These are phyloP conservation scores for Citrus inodora DNA, from an alignment of 345 rosid species.

Conservation along the genomic window DNA sequence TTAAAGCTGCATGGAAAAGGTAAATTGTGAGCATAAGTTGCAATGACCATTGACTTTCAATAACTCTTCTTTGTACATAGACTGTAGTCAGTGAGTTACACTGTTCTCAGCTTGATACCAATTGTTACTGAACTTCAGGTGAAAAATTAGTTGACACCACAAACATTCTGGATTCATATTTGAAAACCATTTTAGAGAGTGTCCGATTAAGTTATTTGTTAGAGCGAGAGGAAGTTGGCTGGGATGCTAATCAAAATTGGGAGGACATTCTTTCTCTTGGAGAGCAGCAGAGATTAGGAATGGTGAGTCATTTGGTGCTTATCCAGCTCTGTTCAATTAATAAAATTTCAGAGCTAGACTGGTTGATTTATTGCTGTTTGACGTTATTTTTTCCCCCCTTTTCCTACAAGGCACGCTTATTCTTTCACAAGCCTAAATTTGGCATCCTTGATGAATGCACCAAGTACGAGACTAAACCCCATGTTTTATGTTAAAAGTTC, in stretches of 20 bases:
- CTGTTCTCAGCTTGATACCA: background rate
- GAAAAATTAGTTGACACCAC: conserved; percentile 29
- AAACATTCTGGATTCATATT: conserved; percentile 46
- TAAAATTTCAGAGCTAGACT: background rate
- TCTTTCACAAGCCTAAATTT: conserved; percentile 89
- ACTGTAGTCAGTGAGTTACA: background rate
- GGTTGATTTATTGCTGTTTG: conserved; percentile 7
- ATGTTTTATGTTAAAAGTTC: background rate
- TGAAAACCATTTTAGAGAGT: conserved; percentile 74
- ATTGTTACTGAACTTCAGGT: conserved; percentile 35
- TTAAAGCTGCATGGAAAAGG: conserved; percentile 52
- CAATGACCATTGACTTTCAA: conserved; percentile 7
- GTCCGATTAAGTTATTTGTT: conserved; percentile 80
- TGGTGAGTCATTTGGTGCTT: conserved; percentile 50
- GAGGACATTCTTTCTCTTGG: conserved; percentile 95
- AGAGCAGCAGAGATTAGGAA: conserved; percentile 97
- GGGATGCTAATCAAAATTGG: conserved; percentile 86
- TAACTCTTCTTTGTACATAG: background rate
- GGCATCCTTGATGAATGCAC: conserved; percentile 99
- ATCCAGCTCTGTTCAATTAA: background rate
- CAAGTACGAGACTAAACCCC: conserved; percentile 51
- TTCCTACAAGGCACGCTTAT: conserved; percentile 72
- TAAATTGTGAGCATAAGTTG: conserved; percentile 26
- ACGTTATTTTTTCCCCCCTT: conserved; percentile 9
- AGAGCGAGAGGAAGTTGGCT: conserved; percentile 81